Base-by-base conservation (phyloP, 1,139 yeast species). In the Scheffersomyces titani region DNA sequence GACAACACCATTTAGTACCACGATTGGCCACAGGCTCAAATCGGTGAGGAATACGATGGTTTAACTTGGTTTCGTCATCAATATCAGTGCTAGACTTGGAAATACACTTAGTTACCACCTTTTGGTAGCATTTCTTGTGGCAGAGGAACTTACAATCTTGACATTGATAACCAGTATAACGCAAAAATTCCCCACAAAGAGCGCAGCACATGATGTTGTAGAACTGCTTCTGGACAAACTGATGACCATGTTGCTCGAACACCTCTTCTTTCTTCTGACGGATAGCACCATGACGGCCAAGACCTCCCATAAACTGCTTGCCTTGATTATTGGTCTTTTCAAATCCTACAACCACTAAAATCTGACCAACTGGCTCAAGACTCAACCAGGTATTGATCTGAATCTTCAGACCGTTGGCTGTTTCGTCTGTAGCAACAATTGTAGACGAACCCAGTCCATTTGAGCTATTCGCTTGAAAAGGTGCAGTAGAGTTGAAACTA, bases 1-100 rank as follows among this genome's bases (percentile, higher is more conserved):
- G 99, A 67, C 98, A 94, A 75, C 99, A 94, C 99, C 99, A 94
- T 69, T 93, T 93, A 5, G 99, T 96, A 65, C 98, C 96, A 76
- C 93, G 89, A 70, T 94, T 94, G 20, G 96, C 84, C 40, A 88
- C 84, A 22, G 96, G 93, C 63, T 91, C 97, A 71, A 93, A 93
- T 69, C 98, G 86, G 71, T 94, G 99, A 48, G 99, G 99, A 65
- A 94, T 94, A 64, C 97, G 90, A 70, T 94, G 98, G 68, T 94
- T 94, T 72, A 94, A 84, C 72, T 91, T 92, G 54, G 96, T 90
- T 68, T 92, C 98, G 68, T 90, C 96, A 70, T 89, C 96, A 51
- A 84, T 77, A 64, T 92, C 97, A n/a, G 90, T 85, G 62, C 91
- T 86, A 16, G 97, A 88, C 69, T 90, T 91, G 16, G 97, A 91